phyloP scores from a whole-genome alignment of 306 rosid species.

The Lotus japonicus region DNA sequence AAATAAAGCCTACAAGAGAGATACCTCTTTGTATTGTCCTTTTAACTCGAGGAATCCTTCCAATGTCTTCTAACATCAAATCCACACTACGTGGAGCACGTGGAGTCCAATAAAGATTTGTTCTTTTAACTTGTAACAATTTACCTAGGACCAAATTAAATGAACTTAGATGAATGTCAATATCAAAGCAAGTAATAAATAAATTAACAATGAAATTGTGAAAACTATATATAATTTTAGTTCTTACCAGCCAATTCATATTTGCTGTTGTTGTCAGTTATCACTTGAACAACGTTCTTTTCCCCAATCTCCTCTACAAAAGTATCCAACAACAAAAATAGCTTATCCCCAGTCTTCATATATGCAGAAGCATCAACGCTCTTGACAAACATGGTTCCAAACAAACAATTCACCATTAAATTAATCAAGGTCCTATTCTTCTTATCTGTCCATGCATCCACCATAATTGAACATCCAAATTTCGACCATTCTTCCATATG shows the following conservation, averaged over 20 bases:
- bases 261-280: not conserved
- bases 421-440: not conserved
- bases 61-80: not conserved
- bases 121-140: not conserved
- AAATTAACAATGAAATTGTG: not conserved
- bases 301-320: not conserved
- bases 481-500: not conserved
- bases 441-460: not conserved
- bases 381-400: not conserved
- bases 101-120: not conserved
- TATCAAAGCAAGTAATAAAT: too few species aligned
- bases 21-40: not conserved
- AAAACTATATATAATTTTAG: too few species aligned
- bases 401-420: not conserved
- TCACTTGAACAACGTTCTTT: not conserved
- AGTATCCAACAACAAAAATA: not conserved
- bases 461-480: not conserved
- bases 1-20: not conserved
- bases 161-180: too few species aligned
- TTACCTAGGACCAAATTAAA: not conserved
- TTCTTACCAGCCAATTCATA: not conserved
- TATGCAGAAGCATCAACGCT: not conserved
- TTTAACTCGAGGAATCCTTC: not conserved
- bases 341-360: not conserved
- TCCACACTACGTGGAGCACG: not conserved